Base-by-base conservation (phyloP, 441 rosid species). In the Erodium moschatum region DNA sequence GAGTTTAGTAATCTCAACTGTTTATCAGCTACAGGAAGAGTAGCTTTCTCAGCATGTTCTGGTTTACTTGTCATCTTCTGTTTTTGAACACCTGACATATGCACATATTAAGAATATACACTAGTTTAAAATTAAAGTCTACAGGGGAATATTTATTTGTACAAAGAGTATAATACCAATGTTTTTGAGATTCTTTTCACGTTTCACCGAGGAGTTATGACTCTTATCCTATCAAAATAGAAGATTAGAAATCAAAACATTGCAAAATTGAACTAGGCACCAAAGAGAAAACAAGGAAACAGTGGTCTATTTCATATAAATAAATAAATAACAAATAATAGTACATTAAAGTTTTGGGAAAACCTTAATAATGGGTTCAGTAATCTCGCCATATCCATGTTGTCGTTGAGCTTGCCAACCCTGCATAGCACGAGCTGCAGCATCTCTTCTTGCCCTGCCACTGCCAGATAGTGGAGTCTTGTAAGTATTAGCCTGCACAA, bases 401-500 rank as follows among this genome's bases (percentile, higher is more conserved):
- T 81, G 81, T 74, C 87, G 89, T 67, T 89, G 90, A 4, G 92
- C 83, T 72, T 89, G 92, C 96, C 92, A 91, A 79, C 93, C 88
- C 78, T 90, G 91, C 98, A 86, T 88, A 66, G 97, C 97, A 79
- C 96, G 96, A 67, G 89, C 85, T 70, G 96, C 92, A 77, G 96
- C 83, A 84, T 83, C 90, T 74, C 97, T 82, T 29, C 87, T 81
- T 75, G 86, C 90, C 76, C 96, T 82, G 60, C 89, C 42, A 38
- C 42, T 38, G 42, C 87, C 68, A 89, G 83, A 70, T 38, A 89
- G 89, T 52, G 87, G 50, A 46, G 84, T 76, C 78, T 83, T 90
- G 80, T 75, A 77, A 72, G 81, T 74, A 68, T 76, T 80, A 64
- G 70, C 79, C 97, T 90, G 79, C 74, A 72, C 3, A 58, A 15